A percentile compares a stretch with the other conserved stretches of the same genome.
Evolutionary conservation across 805 yeast species (phyloP).

Genomic region (Suhomyces emberorum): DNA sequence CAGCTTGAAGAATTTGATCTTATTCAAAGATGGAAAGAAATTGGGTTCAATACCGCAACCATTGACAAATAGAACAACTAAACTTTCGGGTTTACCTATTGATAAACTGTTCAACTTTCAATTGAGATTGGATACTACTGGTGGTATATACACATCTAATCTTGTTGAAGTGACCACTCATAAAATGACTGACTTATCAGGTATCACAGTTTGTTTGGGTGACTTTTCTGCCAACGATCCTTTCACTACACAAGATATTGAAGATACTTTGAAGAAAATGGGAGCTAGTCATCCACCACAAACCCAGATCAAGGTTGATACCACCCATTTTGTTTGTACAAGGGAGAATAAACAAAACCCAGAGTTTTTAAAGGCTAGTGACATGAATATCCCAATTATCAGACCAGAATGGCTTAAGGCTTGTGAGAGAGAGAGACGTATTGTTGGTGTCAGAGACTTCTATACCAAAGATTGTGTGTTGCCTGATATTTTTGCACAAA

Average conservation of each 20-base stretch:
- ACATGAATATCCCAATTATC: conserved; percentile 85
- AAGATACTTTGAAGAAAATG: conserved; percentile 58
- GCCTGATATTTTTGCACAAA: conserved; percentile 41
- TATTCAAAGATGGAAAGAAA: conserved; percentile 72
- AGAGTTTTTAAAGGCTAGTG: conserved; percentile 76
- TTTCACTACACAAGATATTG: conserved; percentile 50
- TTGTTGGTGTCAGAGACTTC: conserved; percentile 89
- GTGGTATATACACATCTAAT: conserved; percentile 79
- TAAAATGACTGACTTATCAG: conserved; percentile 92
- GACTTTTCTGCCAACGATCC: conserved; percentile 59
- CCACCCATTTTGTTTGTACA: conserved; percentile 88
- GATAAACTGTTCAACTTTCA: conserved; percentile 80
- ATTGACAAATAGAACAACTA: conserved; percentile 70
- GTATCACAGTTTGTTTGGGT: conserved; percentile 89
- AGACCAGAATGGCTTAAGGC: conserved; percentile 97
- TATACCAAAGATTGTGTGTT: conserved; percentile 57
- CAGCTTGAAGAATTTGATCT: conserved; percentile 65
- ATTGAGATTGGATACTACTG: conserved; percentile 79
- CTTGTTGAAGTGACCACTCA: conserved; percentile 73
- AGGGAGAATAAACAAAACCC: conserved; percentile 56
- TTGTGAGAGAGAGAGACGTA: conserved; percentile 81
- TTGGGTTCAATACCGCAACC: conserved; percentile 86
- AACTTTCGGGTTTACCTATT: conserved; percentile 86
- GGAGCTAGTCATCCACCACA: conserved; percentile 79
- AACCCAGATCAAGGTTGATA: conserved; percentile 72